Evolutionary conservation across 148 eudicot species (phyloP), one percentile per base, ranked within the genome.

Genomic region (Suaeda aralocaspica): DNA sequence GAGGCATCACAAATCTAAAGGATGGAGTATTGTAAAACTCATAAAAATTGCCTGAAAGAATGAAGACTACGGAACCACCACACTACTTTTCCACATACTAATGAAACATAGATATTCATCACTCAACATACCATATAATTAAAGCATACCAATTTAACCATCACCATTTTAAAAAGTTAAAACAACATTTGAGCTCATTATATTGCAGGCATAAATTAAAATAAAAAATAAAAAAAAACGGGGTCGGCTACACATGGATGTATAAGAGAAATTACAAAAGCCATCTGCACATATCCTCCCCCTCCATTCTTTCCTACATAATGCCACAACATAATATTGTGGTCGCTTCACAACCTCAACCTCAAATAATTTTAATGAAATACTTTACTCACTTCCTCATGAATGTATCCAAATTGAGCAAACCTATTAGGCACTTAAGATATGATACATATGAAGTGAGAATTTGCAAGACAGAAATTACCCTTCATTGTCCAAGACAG

Each of bases 401-500:
- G 8, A 4, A 50, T 62, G 18, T 22, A 18, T 18, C 42, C 21
- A 34, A 49, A 62, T 39, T 24, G 58, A 2, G 33, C 61, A 36
- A 63, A 53, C 12, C 12, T 9, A 6, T 48, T 59, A 28, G 18
- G 22, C 34, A 50, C 72, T 60, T 50, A 39, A 59, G 19, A 12
- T 60, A 63, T 13, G 13, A 44, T 66, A 34, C 24, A 50, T n/a
- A 34, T 29, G 60, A 33, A 59, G 12, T 31, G 62, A 9, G 21
- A 52, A 71, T 73, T 68, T 33, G 72, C 67, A 64, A n/a, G 51
- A 67, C 8, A 69, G 33, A 79, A 49, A 21, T 79, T 84, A 93
- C 98, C 98, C 97, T 81, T 93, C 81, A 78, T 71, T 86, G 57
- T 91, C 97, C 73, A 93, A 78, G 80, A 90, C 88, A 78, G 88